These are phyloP conservation scores for Globisporangium mamillatum DNA, from an alignment of 352 stramenopile species.

Conservation along the genomic window DNA sequence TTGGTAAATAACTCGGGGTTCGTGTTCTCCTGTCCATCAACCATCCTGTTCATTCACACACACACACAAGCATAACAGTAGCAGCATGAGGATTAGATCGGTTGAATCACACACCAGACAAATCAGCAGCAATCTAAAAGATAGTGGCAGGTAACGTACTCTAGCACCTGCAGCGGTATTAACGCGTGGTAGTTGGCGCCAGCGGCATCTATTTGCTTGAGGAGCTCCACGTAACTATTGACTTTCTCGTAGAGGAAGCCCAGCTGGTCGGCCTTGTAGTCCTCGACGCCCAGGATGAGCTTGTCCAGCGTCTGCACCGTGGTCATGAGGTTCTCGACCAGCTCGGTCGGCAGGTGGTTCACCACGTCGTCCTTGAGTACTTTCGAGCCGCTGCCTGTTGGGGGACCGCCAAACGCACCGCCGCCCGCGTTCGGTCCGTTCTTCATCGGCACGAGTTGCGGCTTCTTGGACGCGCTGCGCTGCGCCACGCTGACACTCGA, in stretches of 20 bases:
- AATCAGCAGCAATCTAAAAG: not conserved
- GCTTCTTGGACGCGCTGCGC: constrained; percentile 31
- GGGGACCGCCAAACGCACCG: constrained; percentile 11
- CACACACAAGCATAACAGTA: not conserved
- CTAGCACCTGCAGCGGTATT: constrained; percentile 61
- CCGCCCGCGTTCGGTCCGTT: constrained; percentile 14
- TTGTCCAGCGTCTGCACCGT: constrained; percentile 70
- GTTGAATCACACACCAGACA: not conserved
- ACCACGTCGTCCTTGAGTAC: constrained; percentile 58
- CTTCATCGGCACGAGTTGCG: constrained; percentile 55
- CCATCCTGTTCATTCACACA: constrained; percentile 26
- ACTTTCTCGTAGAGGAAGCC: constrained; percentile 58
- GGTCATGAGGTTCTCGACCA: constrained; percentile 55
- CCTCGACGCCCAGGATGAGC: constrained; percentile 50
- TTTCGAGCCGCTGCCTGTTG: constrained; percentile 23
- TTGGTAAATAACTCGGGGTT: constrained; percentile 75
- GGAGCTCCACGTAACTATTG: constrained; percentile 56
- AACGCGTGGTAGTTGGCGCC: constrained; percentile 47
- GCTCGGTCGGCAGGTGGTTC: constrained; percentile 45
- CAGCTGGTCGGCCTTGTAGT: constrained; percentile 61
- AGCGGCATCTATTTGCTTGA: constrained; percentile 43
- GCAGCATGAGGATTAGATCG: not conserved
- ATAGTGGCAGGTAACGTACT: constrained; percentile 26
- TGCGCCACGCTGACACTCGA: constrained; percentile 29
- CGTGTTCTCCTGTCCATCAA: constrained; percentile 47